Conservation (phyloP, 148 eudicot species). For the Fagopyrum homotropicum region DNA sequence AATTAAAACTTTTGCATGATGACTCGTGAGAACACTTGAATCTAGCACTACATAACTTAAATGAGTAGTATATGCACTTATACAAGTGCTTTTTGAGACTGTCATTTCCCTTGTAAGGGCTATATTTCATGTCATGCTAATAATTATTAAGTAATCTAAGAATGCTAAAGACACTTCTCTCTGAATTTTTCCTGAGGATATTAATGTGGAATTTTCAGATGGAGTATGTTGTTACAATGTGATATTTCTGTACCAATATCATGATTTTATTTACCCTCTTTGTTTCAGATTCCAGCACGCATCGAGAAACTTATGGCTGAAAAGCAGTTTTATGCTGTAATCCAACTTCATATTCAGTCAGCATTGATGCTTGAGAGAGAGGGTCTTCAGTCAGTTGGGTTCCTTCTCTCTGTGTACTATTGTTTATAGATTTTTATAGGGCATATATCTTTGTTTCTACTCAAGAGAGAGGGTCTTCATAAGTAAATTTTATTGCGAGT, state of each 20-base stretch:
- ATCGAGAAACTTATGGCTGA: slow-evolving; percentile 85
- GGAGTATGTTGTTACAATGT: background rate
- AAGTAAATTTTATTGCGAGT: background rate
- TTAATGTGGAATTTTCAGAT: background rate
- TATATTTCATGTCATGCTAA: background rate
- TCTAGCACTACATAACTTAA: background rate
- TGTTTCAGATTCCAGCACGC: slow-evolving; percentile 70
- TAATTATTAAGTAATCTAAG: background rate
- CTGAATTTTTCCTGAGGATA: background rate
- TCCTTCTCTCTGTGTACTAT: slow-evolving; percentile 3
- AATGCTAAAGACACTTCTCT: background rate
- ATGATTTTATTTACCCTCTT: slow-evolving; percentile 3
- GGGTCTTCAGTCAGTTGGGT: slow-evolving; percentile 92
- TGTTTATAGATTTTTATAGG: background rate
- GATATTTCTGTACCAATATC: background rate
- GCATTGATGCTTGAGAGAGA: slow-evolving; percentile 95
- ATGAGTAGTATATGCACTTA: background rate
- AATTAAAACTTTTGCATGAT: background rate
- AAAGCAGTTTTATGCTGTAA: slow-evolving; percentile 93
- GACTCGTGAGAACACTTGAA: background rate
- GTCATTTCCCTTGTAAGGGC: background rate
- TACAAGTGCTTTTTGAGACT: background rate
- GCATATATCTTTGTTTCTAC: background rate
- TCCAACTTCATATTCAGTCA: slow-evolving; percentile 85
- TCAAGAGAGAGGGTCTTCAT: background rate